Percentiles rank a stretch among this genome's conserved stretches.
Evolutionary conservation across 441 rosid species (phyloP).

Genomic region (Adansonia madagascariensis): DNA sequence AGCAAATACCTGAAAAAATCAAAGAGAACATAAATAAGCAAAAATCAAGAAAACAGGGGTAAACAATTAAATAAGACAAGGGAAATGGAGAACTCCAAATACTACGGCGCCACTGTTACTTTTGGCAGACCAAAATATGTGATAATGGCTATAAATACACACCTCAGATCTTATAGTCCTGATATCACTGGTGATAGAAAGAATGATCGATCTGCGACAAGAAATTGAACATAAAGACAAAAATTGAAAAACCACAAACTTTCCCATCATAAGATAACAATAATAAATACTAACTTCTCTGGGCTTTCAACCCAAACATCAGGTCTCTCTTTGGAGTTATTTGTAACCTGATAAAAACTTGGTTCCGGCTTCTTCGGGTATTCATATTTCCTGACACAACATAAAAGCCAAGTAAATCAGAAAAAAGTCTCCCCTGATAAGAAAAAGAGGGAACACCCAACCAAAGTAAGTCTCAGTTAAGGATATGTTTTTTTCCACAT

Average conservation of each 20-base stretch:
- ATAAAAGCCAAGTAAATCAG: slow-evolving; percentile 24
- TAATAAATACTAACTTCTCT: slow-evolving; percentile 66
- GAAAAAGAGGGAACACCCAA: neutral
- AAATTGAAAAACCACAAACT: slow-evolving; percentile 13
- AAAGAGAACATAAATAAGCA: slow-evolving; percentile 21
- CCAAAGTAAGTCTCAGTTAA: neutral
- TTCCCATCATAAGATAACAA: slow-evolving; percentile 29
- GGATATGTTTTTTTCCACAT: neutral
- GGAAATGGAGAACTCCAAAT: slow-evolving; percentile 17
- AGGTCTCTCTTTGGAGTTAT: slow-evolving; percentile 92
- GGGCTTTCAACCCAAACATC: slow-evolving; percentile 99
- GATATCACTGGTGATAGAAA: slow-evolving; percentile 93
- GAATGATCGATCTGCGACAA: slow-evolving; percentile 75
- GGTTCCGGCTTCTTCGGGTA: slow-evolving; percentile 86
- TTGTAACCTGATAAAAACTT: slow-evolving; percentile 86
- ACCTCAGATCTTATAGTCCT: slow-evolving; percentile 97
- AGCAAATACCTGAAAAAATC: slow-evolving; percentile 72
- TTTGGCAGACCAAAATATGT: slow-evolving; percentile 15
- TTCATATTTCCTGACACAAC: slow-evolving; percentile 73
- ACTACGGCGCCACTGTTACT: slow-evolving; percentile 8
- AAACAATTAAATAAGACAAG: slow-evolving; percentile 26
- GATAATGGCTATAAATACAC: slow-evolving; percentile 32
- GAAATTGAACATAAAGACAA: slow-evolving; percentile 14
- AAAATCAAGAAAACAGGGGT: slow-evolving; percentile 6
- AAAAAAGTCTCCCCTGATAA: neutral